phyloP scores from a whole-genome alignment of 1,139 yeast species.

The Yamadazyma siamensis region DNA sequence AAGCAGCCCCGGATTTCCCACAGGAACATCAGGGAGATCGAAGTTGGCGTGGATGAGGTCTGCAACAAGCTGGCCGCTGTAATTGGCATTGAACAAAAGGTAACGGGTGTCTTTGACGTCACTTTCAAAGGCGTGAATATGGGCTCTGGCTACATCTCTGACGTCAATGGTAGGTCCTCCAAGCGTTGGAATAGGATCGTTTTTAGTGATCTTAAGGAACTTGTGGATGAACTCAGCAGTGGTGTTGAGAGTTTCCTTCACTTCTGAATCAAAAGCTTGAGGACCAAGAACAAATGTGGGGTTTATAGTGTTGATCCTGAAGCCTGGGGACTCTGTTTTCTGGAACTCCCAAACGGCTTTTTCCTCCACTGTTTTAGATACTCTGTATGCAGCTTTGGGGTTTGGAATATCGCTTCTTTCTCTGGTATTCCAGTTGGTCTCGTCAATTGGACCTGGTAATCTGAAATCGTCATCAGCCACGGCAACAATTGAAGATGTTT shows the following conservation, averaged over 20 bases:
- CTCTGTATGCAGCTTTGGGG: conserved; percentile 21
- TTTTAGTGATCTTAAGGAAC: conserved; percentile 14
- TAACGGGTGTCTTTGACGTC: conserved; percentile 28
- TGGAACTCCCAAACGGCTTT: conserved; percentile 53
- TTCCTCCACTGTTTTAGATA: conserved; percentile 30
- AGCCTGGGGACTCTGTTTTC: conserved; percentile 21
- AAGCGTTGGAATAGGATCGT: conserved; percentile 13
- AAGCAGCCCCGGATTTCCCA: conserved; percentile 35
- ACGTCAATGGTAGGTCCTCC: conserved; percentile 40
- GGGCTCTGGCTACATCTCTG: conserved; percentile 52
- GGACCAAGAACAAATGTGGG: conserved; percentile 40
- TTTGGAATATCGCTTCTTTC: conserved; percentile 19
- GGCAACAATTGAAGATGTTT: conserved; percentile 22
- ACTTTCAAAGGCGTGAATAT: conserved; percentile 38
- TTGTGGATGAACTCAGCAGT: conserved; percentile 35
- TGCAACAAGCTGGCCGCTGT: conserved; percentile 32
- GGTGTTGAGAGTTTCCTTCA: conserved; percentile 33
- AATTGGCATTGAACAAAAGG: conserved; percentile 32
- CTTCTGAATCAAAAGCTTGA: conserved; percentile 28
- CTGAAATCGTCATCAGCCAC: conserved; percentile 12
- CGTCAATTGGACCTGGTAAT: conserved; percentile 20
- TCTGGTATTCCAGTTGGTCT: conserved; percentile 36
- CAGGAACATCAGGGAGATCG: conserved; percentile 36
- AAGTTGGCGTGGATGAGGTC: conserved; percentile 26
- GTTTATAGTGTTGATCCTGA: conserved; percentile 23